Percentiles rank a stretch among this genome's conserved stretches.
phyloP scores from a whole-genome alignment of 257 asterid species.

The Vinca minor region DNA sequence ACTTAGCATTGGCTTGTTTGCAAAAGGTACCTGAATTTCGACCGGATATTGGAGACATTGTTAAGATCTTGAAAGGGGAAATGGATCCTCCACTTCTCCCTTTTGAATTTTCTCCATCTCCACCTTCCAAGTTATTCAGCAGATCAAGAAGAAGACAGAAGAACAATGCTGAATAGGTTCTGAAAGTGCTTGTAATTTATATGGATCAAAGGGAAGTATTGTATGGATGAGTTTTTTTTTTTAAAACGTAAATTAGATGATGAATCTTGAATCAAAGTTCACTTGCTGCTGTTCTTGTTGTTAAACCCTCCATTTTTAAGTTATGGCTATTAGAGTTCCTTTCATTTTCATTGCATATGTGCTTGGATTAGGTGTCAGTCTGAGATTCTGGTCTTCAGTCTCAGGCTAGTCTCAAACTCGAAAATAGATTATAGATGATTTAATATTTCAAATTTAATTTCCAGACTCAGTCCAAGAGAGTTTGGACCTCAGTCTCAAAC shows the following conservation, averaged over 20 bases:
- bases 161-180: slow-evolving; percentile 30
- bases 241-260: slow-evolving; percentile 8
- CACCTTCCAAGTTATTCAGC: slow-evolving; percentile 49
- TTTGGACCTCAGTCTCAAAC: no score
- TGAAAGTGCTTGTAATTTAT: neutral
- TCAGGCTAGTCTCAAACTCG: no score
- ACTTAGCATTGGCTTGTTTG: slow-evolving; percentile 80
- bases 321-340: neutral
- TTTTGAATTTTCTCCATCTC: slow-evolving; percentile 86
- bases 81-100: slow-evolving; percentile 64
- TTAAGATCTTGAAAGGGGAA: slow-evolving; percentile 71
- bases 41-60: slow-evolving; percentile 71
- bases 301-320: neutral
- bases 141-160: slow-evolving; percentile 51
- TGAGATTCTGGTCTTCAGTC: no score
- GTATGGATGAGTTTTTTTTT: neutral
- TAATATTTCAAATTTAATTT: no score
- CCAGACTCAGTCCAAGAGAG: no score
- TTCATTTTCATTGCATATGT: neutral
- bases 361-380: no score
- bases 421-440: no score
- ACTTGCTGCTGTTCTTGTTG: neutral
- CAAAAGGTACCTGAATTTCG: slow-evolving; percentile 80
- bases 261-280: slow-evolving; percentile 3
- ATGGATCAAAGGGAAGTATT: slow-evolving; percentile 5